phyloP scores from a whole-genome alignment of 1,284 basidiomycete species.

The Afroboletus lepidellus region DNA sequence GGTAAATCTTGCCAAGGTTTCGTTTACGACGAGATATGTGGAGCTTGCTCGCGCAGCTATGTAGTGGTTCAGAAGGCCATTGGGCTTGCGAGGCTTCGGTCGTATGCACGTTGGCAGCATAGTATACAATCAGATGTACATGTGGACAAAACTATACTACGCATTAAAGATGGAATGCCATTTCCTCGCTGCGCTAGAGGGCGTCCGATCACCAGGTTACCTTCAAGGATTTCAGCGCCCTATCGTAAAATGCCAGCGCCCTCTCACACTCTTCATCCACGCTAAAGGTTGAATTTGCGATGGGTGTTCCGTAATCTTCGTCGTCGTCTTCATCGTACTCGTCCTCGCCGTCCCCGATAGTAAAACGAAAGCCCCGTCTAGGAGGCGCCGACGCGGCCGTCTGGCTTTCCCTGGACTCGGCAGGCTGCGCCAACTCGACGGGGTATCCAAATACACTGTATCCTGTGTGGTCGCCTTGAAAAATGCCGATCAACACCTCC shows the following conservation, averaged over 20 bases:
- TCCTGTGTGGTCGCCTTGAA: constrained; percentile 17
- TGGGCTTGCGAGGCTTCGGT: neutral
- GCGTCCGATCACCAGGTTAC: constrained; percentile 1
- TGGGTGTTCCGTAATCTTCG: constrained; percentile 30
- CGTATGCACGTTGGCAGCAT: constrained; percentile 1
- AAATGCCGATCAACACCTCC: constrained; percentile 28
- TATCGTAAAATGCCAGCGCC: constrained; percentile 27
- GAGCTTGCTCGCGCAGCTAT: constrained; percentile 17
- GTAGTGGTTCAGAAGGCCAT: neutral
- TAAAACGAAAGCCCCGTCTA: constrained; percentile 9
- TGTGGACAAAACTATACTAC: constrained; percentile 29
- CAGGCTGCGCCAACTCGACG: neutral
- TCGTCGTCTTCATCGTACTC: constrained; percentile 10
- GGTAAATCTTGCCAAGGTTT: constrained; percentile 15
- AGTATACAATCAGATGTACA: constrained; percentile 16
- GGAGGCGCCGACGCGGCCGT: neutral
- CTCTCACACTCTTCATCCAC: constrained; percentile 28
- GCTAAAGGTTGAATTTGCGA: constrained; percentile 20
- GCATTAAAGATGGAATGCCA: constrained; percentile 6
- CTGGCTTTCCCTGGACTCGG: neutral
- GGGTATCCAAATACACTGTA: neutral
- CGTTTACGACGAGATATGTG: constrained; percentile 25
- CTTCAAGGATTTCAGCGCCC: constrained; percentile 8
- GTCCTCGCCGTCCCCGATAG: constrained; percentile 1
- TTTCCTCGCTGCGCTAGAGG: neutral